phyloP scores from a whole-genome alignment of 1,139 yeast genomes.

The Zygoascus sp. region DNA sequence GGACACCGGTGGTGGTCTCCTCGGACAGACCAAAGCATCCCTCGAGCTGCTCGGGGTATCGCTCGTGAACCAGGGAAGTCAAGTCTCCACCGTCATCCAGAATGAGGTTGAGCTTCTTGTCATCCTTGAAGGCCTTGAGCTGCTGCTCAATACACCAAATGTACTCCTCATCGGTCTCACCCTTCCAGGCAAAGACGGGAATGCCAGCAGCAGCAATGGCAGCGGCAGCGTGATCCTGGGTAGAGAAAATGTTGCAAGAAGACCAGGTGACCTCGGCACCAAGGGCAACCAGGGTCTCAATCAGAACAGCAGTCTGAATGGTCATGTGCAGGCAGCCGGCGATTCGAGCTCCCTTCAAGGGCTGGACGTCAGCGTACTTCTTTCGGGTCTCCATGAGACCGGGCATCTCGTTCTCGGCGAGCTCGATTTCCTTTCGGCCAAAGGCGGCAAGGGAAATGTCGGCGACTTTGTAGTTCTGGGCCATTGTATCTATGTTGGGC shows the following conservation, averaged over 20 bases:
- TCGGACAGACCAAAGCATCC: constrained; percentile 96
- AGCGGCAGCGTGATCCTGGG: constrained; percentile 99
- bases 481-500: background rate
- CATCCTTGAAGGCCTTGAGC: constrained; percentile 96
- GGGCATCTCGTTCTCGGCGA: constrained; percentile 99
- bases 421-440: constrained; percentile 99
- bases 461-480: constrained; percentile 82
- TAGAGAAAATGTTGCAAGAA: constrained; percentile 98
- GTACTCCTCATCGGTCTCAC: constrained; percentile 99
- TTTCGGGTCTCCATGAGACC: constrained; percentile 98
- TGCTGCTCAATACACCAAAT: constrained; percentile 99
- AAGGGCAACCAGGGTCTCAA: constrained; percentile 93
- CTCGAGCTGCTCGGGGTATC: constrained; percentile 96
- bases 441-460: constrained; percentile 98
- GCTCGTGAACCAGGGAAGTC: constrained; percentile 94
- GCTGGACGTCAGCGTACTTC: constrained; percentile 88
- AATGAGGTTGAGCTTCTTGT: constrained; percentile 92
- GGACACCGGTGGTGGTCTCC: constrained; percentile 99
- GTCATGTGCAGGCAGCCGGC: constrained; percentile 99
- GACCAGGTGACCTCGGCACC: constrained; percentile 99
- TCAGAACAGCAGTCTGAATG: constrained; percentile 97
- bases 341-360: constrained; percentile 96
- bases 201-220: constrained; percentile 99
- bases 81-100: constrained; percentile 99
- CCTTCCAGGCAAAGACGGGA: constrained; percentile 99